A percentile compares a stretch with the other conserved stretches of the same genome.
Evolutionary conservation across 495 filamentous ascomycete genomes (phyloP).

Genomic region (Pseudomonodictys pantanalensis): DNA sequence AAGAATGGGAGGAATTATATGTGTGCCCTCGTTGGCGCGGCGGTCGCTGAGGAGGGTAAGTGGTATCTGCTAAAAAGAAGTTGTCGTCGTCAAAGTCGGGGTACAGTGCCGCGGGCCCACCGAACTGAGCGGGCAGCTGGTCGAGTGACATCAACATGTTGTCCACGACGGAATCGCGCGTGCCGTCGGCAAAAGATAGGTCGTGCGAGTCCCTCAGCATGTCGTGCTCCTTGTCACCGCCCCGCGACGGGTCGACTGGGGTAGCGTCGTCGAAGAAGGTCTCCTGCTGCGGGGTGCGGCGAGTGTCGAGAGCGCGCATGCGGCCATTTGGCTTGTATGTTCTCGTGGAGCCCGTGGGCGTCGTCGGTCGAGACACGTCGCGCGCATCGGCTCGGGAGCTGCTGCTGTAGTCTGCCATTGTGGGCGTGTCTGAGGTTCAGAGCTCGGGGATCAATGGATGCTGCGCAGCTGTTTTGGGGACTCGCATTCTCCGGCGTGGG

Average conservation of each 20-base stretch:
- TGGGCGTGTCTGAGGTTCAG: slow-evolving; percentile 1
- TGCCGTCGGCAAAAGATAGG: slow-evolving; percentile 73
- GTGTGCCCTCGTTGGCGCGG: slow-evolving; percentile 55
- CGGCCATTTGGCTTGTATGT: slow-evolving; percentile 16
- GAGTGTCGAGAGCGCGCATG: slow-evolving; percentile 27
- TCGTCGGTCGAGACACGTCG: slow-evolving; percentile 22
- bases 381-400: slow-evolving; percentile 8
- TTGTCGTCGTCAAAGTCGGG: slow-evolving; percentile 29
- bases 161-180: slow-evolving; percentile 75
- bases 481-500: slow-evolving; percentile 16
- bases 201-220: slow-evolving; percentile 76
- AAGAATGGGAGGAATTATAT: slow-evolving; percentile 67
- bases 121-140: slow-evolving; percentile 24
- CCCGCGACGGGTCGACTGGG: slow-evolving; percentile 26
- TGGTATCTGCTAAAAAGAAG: slow-evolving; percentile 30
- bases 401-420: slow-evolving; percentile 18
- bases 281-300: slow-evolving; percentile 18
- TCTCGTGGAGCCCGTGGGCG: slow-evolving; percentile 16
- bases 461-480: background rate
- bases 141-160: slow-evolving; percentile 38
- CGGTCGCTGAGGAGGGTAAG: slow-evolving; percentile 15
- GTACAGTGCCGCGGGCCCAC: slow-evolving; percentile 17
- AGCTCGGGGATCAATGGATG: slow-evolving; percentile 5
- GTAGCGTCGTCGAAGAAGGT: slow-evolving; percentile 39
- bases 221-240: slow-evolving; percentile 9